Evolutionary conservation across 495 filamentous ascomycete species (phyloP), one percentile per base, ranked within the genome.

Genomic region (Penicillium atrosanguineum): DNA sequence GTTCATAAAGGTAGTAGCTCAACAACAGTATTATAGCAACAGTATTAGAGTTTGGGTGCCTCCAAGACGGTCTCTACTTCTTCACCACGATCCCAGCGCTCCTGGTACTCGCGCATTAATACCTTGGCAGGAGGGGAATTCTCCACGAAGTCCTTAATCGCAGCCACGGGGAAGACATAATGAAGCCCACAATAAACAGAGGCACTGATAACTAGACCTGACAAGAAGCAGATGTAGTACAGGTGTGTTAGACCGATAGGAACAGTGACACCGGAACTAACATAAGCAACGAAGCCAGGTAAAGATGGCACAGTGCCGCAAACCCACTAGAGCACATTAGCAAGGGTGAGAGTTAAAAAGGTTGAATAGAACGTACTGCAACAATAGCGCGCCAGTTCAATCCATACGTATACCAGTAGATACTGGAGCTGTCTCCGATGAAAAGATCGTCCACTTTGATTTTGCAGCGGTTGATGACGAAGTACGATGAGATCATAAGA

Each of bases 401-500:
- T 29, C 74, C 72, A 18, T 44, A 52, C 25, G 62, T 65, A 51
- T 71, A 77, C 62, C 70, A 70, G 44, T 34, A 34, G 31, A 34
- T 34, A 34, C 31, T 34, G 3, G 31, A 34, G 31, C 31, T 34
- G 11, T 34, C 31, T 14, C 31, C 31, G 31, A 34, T 14, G 4
- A 34, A 34, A 14, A 34, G 31, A 34, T 34, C 31, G 31, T 34
- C 31, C 9, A 34, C 61, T 26, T 73, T 68, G 49, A 74, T 61
- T 38, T 69, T 69, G 14, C 63, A 52, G 39, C 56, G 60, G 15
- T 71, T 60, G 14, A 79, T 61, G 21, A 79, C 23, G 21, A 70
- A 70, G 48, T 73, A 76, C 20, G 71, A 71, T 40, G 60, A 64
- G 34, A 73, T 67, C 61, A 77, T 74, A 0, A 70, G 62, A 14